These are phyloP conservation scores for Ascochyta fabae DNA, from an alignment of 2,329 filamentous ascomycete genomes.

Conservation along the genomic window DNA sequence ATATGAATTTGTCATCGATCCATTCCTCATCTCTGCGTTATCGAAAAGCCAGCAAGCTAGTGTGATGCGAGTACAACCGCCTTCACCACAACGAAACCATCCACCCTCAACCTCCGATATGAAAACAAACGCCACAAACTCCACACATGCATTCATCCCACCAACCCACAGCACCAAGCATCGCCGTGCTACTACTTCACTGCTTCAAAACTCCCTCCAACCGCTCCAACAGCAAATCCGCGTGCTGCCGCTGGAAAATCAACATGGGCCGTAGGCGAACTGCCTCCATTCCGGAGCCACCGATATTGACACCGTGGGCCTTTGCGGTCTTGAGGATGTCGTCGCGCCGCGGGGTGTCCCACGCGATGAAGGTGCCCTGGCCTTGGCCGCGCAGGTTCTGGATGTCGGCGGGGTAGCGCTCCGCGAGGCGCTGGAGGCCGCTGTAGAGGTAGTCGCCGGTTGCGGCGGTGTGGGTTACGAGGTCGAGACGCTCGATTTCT, in stretches of 20 bases:
- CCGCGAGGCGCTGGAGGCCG: slow-evolving; percentile 70
- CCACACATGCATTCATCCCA: too few species aligned
- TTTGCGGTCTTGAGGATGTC: slow-evolving; percentile 81
- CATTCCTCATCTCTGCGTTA: too few species aligned
- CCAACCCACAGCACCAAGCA: background rate
- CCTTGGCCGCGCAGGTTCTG: slow-evolving; percentile 85
- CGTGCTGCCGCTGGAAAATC: slow-evolving; percentile 90
- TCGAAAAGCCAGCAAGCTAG: too few species aligned
- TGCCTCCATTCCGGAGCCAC: slow-evolving; percentile 76
- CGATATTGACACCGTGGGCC: slow-evolving; percentile 83
- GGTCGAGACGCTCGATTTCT: slow-evolving; percentile 76
- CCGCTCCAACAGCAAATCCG: slow-evolving; percentile 79
- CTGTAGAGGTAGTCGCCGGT: slow-evolving; percentile 80
- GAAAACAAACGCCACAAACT: too few species aligned
- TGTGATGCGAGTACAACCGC: too few species aligned
- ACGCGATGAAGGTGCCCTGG: slow-evolving; percentile 91
- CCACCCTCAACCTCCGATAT: too few species aligned
- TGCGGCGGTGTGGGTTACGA: slow-evolving; percentile 79
- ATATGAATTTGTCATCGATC: too few species aligned
- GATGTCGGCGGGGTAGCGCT: slow-evolving; percentile 78
- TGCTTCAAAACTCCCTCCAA: slow-evolving; percentile 74
- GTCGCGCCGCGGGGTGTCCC: slow-evolving; percentile 82
- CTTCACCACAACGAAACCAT: too few species aligned
- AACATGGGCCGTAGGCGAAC: slow-evolving; percentile 88
- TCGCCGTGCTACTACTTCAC: slow-evolving; percentile 11